Conservation (phyloP, 176 grass and related monocot genomes). For the Zoysia pacifica region DNA sequence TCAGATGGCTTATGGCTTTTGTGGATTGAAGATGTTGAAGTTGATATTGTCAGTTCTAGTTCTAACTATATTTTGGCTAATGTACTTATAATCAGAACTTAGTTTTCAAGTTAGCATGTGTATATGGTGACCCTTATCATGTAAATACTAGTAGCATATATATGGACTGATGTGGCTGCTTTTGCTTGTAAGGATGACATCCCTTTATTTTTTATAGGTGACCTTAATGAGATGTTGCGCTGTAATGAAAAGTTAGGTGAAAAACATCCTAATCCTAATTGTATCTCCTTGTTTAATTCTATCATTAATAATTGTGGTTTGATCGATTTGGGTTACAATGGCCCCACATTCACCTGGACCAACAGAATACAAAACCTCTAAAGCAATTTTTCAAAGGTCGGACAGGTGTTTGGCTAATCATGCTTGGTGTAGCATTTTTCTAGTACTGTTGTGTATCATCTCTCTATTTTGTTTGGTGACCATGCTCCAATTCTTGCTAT, state of each 20-base stretch:
- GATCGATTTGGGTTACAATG: too few relatives aligned
- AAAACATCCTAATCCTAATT: background rate
- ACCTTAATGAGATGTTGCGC: background rate
- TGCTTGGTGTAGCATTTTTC: too few relatives aligned
- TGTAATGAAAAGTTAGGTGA: background rate
- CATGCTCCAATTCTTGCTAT: too few relatives aligned
- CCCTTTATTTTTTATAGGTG: background rate
- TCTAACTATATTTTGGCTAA: background rate
- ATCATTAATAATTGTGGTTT: background rate
- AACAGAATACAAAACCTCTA: too few relatives aligned
- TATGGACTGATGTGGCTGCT: background rate
- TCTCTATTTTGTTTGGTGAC: too few relatives aligned
- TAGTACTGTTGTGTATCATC: too few relatives aligned
- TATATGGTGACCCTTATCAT: background rate
- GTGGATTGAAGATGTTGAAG: background rate
- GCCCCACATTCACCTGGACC: too few relatives aligned
- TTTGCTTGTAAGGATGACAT: background rate
- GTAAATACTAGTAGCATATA: background rate
- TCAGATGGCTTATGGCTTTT: background rate
- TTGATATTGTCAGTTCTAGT: background rate
- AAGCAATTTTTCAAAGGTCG: too few relatives aligned
- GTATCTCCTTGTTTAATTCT: background rate
- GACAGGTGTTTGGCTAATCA: too few relatives aligned
- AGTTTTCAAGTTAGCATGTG: background rate
- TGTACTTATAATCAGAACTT: background rate